Evolutionary conservation across 2,329 filamentous ascomycete genomes (phyloP), one percentile per base, ranked within the genome.

Genomic region (Mycosphaerella sp.): DNA sequence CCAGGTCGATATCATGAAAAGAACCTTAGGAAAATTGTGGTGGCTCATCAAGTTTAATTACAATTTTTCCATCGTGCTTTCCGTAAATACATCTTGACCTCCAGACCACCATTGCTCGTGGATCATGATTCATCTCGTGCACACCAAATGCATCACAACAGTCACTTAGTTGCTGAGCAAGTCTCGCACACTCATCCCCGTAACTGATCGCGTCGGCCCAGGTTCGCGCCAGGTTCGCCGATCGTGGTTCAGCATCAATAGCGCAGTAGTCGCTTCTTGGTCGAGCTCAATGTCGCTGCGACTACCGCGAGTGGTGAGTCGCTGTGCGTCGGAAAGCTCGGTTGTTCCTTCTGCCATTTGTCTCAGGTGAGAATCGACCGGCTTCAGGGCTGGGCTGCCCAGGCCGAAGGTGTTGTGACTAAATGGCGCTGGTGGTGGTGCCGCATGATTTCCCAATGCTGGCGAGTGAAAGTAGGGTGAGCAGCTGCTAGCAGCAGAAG

Each of bases 211-310:
- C 14, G 34, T 50, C 36, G 21, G 25, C 30, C 50, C 51, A 8
- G 53, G 48, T 54, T 58, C 54, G 10, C 59, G 64, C 71, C 73
- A 74, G 49, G 64, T 70, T 10, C 55, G 36, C 39, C 87, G 79
- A 66, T 93, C 89, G 48, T 77, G 82, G 59, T 90, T 94, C 53
- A 96, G 73, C 89, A 95, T 95, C 66, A 95, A 70, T 60, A 95
- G 68, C 2, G 89, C 90, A 10, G 88, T 85, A 6, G 89, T 93
- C 1, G 89, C 90, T 67, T 93, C 88, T 54, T 89, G 84, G 39
- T 77, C 74, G 27, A 73, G 67, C 61, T 71, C 60, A 41, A 67
- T 55, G 40, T 67, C 63, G 17, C 55, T 64, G 16, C 61, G 54
- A 4, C 49, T 51, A 9, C 17, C 39, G 21, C 60, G 58, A 21